Conservation (phyloP, 306 rosid species). For the Prunus fruticosa region DNA sequence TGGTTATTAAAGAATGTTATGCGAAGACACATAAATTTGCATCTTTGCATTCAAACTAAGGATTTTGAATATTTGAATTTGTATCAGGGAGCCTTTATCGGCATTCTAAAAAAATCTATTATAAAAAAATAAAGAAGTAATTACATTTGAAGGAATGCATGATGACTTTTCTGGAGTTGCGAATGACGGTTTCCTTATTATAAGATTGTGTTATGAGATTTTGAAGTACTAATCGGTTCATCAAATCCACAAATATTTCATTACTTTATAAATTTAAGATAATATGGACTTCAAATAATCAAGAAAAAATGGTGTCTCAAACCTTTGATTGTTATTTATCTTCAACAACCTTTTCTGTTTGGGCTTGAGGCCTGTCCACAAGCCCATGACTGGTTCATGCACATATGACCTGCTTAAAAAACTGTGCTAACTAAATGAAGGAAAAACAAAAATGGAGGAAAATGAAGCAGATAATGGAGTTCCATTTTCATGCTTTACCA, state of each 20-base stretch:
- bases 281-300: too few species aligned
- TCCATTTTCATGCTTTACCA: neutral
- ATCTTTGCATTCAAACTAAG: neutral
- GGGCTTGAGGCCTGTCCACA: neutral
- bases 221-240: neutral
- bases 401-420: neutral
- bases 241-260: neutral
- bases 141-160: too few species aligned
- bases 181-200: too few species aligned
- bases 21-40: neutral
- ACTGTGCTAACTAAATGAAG: neutral
- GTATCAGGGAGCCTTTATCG: too few species aligned
- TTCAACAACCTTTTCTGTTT: neutral
- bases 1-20: neutral
- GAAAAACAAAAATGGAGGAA: too few species aligned
- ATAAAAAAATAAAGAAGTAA: too few species aligned
- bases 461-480: slow-evolving; percentile 14
- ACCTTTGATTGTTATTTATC: too few species aligned
- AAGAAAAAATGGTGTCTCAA: too few species aligned
- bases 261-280: neutral
- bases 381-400: neutral
- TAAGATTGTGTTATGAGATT: neutral
- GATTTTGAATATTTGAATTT: neutral
- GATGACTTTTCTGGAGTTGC: too few species aligned
- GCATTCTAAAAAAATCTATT: too few species aligned